These are phyloP conservation scores for Bacterosira constricta DNA, from an alignment of 108 stramenopile species.

Conservation along the genomic window DNA sequence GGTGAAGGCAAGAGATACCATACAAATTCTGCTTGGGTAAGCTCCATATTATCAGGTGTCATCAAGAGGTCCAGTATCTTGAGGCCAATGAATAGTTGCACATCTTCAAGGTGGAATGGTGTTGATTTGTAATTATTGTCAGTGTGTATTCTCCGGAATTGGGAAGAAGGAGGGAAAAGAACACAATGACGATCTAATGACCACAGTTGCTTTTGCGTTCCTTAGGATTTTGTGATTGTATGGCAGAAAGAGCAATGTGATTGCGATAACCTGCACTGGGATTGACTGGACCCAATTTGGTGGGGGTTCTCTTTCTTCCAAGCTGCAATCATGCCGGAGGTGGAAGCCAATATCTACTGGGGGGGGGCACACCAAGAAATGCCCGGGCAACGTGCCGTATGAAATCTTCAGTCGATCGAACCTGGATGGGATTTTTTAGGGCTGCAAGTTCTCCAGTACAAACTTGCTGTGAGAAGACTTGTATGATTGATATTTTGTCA, in stretches of 20 bases:
- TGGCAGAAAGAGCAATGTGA: not conserved
- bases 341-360: no score
- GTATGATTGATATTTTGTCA: slow-evolving; percentile 34
- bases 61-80: slow-evolving; percentile 17
- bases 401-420: no score
- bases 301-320: slow-evolving; percentile 28
- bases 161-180: slow-evolving; percentile 51
- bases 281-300: slow-evolving; percentile 25
- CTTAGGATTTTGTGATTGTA: not conserved
- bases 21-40: slow-evolving; percentile 24
- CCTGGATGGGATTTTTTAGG: slow-evolving; percentile 3
- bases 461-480: slow-evolving; percentile 32
- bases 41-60: not conserved
- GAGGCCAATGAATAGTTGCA: slow-evolving; percentile 32
- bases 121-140: slow-evolving; percentile 1
- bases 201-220: slow-evolving; percentile 12
- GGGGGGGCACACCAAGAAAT: no score
- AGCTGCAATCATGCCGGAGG: no score
- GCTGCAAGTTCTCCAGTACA: not conserved
- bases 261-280: slow-evolving; percentile 34
- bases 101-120: slow-evolving; percentile 34
- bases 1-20: no score
- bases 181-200: slow-evolving; percentile 57
- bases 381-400: no score
- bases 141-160: slow-evolving; percentile 10